phyloP scores from a whole-genome alignment of 2,329 filamentous ascomycete genomes.

The Hypoxylon sp. region DNA sequence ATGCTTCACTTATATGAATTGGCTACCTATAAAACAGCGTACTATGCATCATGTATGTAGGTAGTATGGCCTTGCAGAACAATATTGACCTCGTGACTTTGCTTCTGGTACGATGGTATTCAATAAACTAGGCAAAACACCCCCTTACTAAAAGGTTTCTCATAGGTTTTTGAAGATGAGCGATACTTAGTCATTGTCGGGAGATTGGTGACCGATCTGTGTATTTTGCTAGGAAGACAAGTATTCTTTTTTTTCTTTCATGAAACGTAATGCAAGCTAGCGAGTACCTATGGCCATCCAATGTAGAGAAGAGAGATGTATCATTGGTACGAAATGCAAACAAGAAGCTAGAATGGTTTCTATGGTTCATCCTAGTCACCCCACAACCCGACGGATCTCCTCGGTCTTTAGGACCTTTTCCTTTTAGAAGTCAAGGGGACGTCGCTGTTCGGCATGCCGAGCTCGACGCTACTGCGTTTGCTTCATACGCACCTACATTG shows the following conservation, averaged over 20 bases:
- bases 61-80: conserved; percentile 34
- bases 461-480: conserved; percentile 32
- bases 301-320: not conserved
- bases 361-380: conserved; percentile 34
- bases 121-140: conserved; percentile 4
- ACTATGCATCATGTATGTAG: conserved; percentile 41
- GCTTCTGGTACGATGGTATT: conserved; percentile 31
- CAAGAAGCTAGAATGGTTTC: conserved; percentile 35
- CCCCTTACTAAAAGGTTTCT: conserved; percentile 14
- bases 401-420: conserved; percentile 35
- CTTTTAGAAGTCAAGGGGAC: conserved; percentile 12
- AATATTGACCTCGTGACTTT: conserved; percentile 43
- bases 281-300: conserved; percentile 18
- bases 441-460: conserved; percentile 43
- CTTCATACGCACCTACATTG: conserved; percentile 2
- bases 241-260: conserved; percentile 4
- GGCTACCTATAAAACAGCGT: conserved; percentile 32
- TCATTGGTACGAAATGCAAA: conserved; percentile 21
- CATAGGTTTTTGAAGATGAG: conserved; percentile 8
- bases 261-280: conserved; percentile 42
- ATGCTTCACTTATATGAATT: conserved; percentile 29
- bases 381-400: conserved; percentile 29
- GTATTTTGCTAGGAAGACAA: conserved; percentile 28
- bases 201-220: conserved; percentile 43
- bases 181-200: conserved; percentile 38